phyloP scores from a whole-genome alignment of 148 eudicot species.

The Nepenthes gracilis region DNA sequence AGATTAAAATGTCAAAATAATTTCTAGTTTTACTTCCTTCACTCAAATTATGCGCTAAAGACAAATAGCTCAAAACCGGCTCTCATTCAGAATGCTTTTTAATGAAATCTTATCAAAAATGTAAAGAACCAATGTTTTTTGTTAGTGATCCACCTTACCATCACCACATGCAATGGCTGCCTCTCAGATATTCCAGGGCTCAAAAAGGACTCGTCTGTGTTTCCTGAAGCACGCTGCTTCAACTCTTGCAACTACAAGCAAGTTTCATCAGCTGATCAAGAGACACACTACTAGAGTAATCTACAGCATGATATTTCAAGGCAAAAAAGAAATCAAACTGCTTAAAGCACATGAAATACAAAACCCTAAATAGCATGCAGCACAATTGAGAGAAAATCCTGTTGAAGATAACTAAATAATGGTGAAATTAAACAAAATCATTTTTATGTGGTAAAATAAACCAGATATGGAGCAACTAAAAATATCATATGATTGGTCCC shows the following conservation, averaged over 20 bases:
- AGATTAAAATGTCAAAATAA: background rate
- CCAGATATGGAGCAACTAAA: too few relatives aligned
- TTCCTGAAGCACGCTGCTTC: slow-evolving; percentile 81
- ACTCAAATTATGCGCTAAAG: too few relatives aligned
- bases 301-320: background rate
- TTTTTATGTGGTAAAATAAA: too few relatives aligned
- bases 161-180: slow-evolving; percentile 96
- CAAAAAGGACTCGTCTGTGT: slow-evolving; percentile 51
- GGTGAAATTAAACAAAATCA: too few relatives aligned
- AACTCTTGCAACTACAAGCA: slow-evolving; percentile 72
- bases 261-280: background rate
- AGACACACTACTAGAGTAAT: background rate
- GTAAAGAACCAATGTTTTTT: background rate
- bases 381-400: too few relatives aligned
- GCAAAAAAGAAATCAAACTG: background rate
- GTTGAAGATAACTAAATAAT: too few relatives aligned
- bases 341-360: too few relatives aligned
- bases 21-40: background rate
- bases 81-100: too few relatives aligned
- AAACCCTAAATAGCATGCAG: too few relatives aligned
- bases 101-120: too few relatives aligned
- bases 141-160: slow-evolving; percentile 45
- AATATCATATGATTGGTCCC: too few relatives aligned
- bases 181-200: slow-evolving; percentile 86
- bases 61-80: too few relatives aligned